These are phyloP conservation scores for Trichoderma asperellum DNA, from an alignment of 2,329 filamentous ascomycete species.

Conservation along the genomic window DNA sequence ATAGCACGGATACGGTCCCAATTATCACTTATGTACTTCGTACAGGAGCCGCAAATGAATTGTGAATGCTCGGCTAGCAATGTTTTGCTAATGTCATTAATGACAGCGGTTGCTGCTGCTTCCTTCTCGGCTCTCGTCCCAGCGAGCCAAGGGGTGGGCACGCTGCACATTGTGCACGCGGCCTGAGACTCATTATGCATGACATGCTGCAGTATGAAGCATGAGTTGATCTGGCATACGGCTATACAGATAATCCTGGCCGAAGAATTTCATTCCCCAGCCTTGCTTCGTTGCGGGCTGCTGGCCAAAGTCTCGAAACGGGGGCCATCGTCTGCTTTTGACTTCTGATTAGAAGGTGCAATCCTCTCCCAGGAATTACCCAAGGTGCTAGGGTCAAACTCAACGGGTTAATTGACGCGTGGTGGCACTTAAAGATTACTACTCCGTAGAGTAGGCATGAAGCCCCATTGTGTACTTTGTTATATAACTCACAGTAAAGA, in stretches of 20 bases:
- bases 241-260: constrained; percentile 9
- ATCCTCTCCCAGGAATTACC: background rate
- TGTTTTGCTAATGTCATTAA: background rate
- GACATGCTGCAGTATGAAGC: constrained; percentile 28
- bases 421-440: background rate
- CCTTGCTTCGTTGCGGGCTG: constrained; percentile 4
- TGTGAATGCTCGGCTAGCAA: background rate
- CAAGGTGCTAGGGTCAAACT: background rate
- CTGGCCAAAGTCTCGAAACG: background rate
- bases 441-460: background rate
- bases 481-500: background rate
- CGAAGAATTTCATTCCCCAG: constrained; percentile 12
- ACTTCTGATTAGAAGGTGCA: background rate
- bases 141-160: constrained; percentile 1
- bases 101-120: background rate
- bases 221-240: constrained; percentile 29
- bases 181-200: constrained; percentile 28
- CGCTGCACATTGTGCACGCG: constrained; percentile 19
- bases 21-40: background rate
- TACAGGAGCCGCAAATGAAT: background rate
- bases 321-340: background rate
- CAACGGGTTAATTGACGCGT: background rate
- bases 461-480: background rate
- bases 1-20: background rate
- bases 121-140: background rate